Evolutionary conservation across 768 basidiomycete species (phyloP), one percentile per base, ranked within the genome.

Genomic region (Naganishia vaughanmartiniae): DNA sequence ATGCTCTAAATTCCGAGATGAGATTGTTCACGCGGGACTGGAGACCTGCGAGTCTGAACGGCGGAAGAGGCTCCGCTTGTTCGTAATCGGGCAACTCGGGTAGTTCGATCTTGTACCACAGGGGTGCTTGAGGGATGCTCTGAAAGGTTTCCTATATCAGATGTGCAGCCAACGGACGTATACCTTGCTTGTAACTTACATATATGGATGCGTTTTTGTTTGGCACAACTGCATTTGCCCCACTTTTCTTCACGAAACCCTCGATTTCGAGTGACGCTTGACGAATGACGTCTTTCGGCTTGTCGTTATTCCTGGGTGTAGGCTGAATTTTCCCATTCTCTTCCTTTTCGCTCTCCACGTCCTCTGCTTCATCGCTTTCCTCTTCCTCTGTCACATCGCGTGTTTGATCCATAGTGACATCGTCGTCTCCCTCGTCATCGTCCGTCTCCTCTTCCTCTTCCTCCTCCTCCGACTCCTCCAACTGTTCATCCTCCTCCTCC

Each of bases 321-420:
- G 17, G 30, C 39, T 42, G 24, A 21, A 21, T 12, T 19, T 42
- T 63, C 26, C 11, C 60, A n/a, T 17, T 74, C 14, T 74, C 77
- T 15, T 76, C 78, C 3, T 75, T 73, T 1, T 74, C 76, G 5
- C 71, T 73, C 1, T 73, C 74, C n/a, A 73, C 72, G 21, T 73
- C 66, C 84, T 83, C 57, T 86, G 76, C 74, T 85, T 84, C 36
- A 83, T 83, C 58, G 85, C 82, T 76, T 85, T 86, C 66, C 83
- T 83, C 28, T 83, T 74, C 19, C 42, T 42, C 42, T 42, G 42
- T 11, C 14, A 42, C 42, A 15, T 42, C 42, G 42, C 42, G 42
- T 2, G 42, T 42, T 42, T 42, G 42, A 15, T 42, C 42, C 42
- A 15, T 7, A 15, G 42, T 11, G 10, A 11, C 42, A 86, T 81